Evolutionary conservation across 306 rosid genomes (phyloP), one percentile per base, ranked within the genome.

Genomic region (Fragaria iinumae): DNA sequence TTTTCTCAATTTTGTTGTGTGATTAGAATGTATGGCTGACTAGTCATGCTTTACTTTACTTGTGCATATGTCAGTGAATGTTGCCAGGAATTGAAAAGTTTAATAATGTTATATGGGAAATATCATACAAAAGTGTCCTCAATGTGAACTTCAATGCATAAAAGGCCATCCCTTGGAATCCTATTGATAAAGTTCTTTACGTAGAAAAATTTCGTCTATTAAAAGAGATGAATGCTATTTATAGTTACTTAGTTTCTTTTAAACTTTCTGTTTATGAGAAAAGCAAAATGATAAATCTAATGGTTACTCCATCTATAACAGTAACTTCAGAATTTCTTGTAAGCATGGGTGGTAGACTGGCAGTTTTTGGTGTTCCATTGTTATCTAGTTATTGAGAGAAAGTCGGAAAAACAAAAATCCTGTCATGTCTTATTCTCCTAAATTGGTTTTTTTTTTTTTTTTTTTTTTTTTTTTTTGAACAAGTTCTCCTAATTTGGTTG

Each of bases 401-500:
- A 43, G 11, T 8, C 45, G 9, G 45, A 43, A 56, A 29, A 20
- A 2, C 3, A 32, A 4, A 45, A 47, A 72, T 65, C 13, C 10
- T 52, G 17, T 36, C 6, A 13, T 65, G 43, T 25, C 7, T 53
- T 29, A 39, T 57, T 21, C 32, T 23, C 32, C 43, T 39, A 38
- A 18, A 5, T 50, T 50, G 20, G 3, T 32, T 32, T 50, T 17
- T 3, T 50, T 16, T 50, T 38, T 38, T 6, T 32, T 32, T 32
- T 50, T 17, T 3, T 50, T 32, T 32, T 32, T 50, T 17, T 3
- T 50, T 16, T 50, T 38, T 38, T 6, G 2, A 5, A 52, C 8
- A 52, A 18, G 10, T 53, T 53, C 0, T 79, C 3, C 32, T 63
- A 10, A 25, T 55, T 49, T 80, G 41, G 44, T 76, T 75, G 64